Conservation (phyloP, 2,329 filamentous ascomycete genomes). For the Penicillium oxalicum region DNA sequence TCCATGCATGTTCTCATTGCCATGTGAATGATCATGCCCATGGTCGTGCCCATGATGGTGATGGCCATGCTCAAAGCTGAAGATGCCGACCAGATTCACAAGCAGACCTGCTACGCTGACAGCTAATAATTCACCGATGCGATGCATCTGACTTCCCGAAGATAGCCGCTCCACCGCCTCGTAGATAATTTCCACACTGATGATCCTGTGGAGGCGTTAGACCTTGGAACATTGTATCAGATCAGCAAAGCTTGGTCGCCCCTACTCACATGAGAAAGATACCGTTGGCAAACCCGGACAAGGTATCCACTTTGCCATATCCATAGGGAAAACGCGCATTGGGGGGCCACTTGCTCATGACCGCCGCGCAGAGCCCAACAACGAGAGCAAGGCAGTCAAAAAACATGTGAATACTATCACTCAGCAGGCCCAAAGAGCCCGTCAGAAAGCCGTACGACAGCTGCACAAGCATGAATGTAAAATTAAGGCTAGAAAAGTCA, state of each 20-base stretch:
- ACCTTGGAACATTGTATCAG: slow-evolving; percentile 10
- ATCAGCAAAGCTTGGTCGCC: background rate
- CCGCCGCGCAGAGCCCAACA: slow-evolving; percentile 83
- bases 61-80: slow-evolving; percentile 69
- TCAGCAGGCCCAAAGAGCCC: slow-evolving; percentile 88
- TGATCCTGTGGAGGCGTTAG: slow-evolving; percentile 54
- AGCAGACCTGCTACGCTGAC: slow-evolving; percentile 81
- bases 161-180: slow-evolving; percentile 85
- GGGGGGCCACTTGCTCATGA: slow-evolving; percentile 94
- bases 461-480: slow-evolving; percentile 90
- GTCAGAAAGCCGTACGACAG: slow-evolving; percentile 90
- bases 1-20: slow-evolving; percentile 96
- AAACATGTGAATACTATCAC: slow-evolving; percentile 98
- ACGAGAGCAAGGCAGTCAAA: slow-evolving; percentile 92
- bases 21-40: slow-evolving; percentile 50
- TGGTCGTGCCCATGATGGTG: slow-evolving; percentile 48
- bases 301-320: slow-evolving; percentile 91
- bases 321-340: slow-evolving; percentile 87
- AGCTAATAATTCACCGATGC: slow-evolving; percentile 77
- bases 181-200: slow-evolving; percentile 92
- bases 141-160: slow-evolving; percentile 75
- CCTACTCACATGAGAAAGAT: slow-evolving; percentile 75
- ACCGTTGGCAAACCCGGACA: slow-evolving; percentile 94
- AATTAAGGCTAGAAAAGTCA: slow-evolving; percentile 63
- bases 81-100: slow-evolving; percentile 89